These are phyloP conservation scores for Xylaria scruposa DNA, from an alignment of 495 filamentous ascomycete species.

Conservation along the genomic window DNA sequence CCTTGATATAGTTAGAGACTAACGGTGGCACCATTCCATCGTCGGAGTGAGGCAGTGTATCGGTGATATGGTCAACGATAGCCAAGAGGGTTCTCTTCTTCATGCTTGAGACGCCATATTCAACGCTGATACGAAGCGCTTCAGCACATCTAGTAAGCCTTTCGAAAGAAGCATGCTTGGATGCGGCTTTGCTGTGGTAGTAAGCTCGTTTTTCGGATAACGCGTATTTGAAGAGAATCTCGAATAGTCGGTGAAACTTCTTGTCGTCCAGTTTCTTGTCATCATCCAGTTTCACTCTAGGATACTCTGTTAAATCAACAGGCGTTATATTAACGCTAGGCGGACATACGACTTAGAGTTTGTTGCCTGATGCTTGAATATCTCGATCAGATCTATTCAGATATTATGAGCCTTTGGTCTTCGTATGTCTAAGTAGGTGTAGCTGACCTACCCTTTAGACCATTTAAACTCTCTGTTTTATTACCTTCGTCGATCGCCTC, in stretches of 20 bases:
- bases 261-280: conserved; percentile 63
- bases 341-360: conserved; percentile 61
- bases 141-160: conserved; percentile 75
- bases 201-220: conserved; percentile 70
- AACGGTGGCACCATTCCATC: conserved; percentile 75
- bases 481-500: conserved; percentile 39
- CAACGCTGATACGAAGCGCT: conserved; percentile 72
- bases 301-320: conserved; percentile 30
- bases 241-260: conserved; percentile 79
- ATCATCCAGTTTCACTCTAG: conserved; percentile 46
- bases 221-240: conserved; percentile 75
- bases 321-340: conserved; percentile 13
- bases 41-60: conserved; percentile 69
- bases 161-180: conserved; percentile 53
- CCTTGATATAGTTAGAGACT: conserved; percentile 77
- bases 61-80: conserved; percentile 79
- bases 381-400: conserved; percentile 58
- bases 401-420: conserved; percentile 11
- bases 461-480: conserved; percentile 36
- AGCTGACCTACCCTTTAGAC: conserved; percentile 44
- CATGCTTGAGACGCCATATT: conserved; percentile 69
- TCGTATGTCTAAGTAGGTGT: conserved; percentile 2
- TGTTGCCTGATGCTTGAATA: conserved; percentile 66
- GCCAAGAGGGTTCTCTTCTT: conserved; percentile 78
- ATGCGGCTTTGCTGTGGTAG: conserved; percentile 57